Evolutionary conservation across 2,329 filamentous ascomycete genomes (phyloP), one percentile per base, ranked within the genome.

Genomic region (Elsinoe necatrix): DNA sequence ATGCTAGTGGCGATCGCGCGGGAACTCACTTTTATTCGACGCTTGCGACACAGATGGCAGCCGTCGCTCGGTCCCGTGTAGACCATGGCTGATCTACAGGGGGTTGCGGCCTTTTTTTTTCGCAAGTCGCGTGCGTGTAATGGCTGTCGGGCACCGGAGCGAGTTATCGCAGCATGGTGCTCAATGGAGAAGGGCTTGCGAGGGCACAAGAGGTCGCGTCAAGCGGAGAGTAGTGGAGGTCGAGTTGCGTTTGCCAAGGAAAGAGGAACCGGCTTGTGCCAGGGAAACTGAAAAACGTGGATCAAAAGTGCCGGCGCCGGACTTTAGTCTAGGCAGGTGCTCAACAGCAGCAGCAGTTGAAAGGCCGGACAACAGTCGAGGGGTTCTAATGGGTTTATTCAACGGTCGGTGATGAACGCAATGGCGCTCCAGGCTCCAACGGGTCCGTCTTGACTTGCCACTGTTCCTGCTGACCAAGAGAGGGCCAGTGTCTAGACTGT

Each of bases 41-140:
- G 54, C 41, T 56, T 56, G 14, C 54, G 39, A 45, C 54, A 56
- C 9, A 56, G 42, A 45, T 56, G 54, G 31, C 54, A 56, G 23
- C 54, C 54, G 54, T 56, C 54, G 14, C 54, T 56, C 18, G 54
- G 54, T 18, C 54, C 54, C n/a, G 54, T 56, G 41, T 56, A 56
- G 42, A 56, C 54, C 54, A 56, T 56, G 27, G 20, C 31, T 27
- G 48, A 52, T 52, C 48, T 37, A 37, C 29, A 37, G 48, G 48
- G 48, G 29, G 16, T 4, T 45, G 48, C 48, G 48, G 48, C 48
- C 39, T 31, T 52, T 9, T 18, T 52, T 31, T 52, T 9, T 18
- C 18, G 11, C 9, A 39, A 34, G 12, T 23, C 29, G 31, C 29
- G 31, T 23, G 31, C 29, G 25, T 20, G 31, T n/a, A 9, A 16